These are phyloP conservation scores for Citrus inodora DNA, from an alignment of 345 rosid genomes.

Conservation along the genomic window DNA sequence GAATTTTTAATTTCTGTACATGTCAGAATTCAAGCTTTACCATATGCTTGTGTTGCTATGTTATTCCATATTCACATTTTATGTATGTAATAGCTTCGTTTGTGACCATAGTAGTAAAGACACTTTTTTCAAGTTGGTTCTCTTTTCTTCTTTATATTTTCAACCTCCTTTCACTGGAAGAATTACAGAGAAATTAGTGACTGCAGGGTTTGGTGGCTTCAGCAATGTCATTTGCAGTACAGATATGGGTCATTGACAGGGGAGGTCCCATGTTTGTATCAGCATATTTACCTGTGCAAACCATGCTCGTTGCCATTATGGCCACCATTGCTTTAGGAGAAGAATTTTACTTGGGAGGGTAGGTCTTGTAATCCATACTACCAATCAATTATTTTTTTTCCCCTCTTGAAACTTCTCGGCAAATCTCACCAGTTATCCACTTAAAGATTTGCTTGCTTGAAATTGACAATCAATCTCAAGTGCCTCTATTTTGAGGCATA, in stretches of 20 bases:
- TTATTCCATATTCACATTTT: background rate
- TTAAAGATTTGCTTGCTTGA: background rate
- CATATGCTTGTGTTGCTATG: background rate
- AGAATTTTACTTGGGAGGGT: conserved; percentile 69
- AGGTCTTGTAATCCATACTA: conserved; percentile 1
- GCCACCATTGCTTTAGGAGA: conserved; percentile 55
- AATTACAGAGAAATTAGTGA: conserved; percentile 4
- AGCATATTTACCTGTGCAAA: conserved; percentile 56
- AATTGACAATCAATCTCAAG: background rate
- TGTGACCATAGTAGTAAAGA: background rate
- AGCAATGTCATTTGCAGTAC: conserved; percentile 62
- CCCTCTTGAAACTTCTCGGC: background rate
- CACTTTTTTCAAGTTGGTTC: background rate
- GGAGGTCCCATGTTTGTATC: conserved; percentile 71
- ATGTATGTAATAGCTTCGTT: too few relatives aligned
- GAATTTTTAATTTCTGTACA: background rate
- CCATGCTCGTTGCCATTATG: conserved; percentile 56
- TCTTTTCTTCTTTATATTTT: background rate
- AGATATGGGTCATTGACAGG: conserved; percentile 57
- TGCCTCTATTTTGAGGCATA: background rate
- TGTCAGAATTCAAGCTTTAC: background rate
- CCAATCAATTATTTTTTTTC: background rate
- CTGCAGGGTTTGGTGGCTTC: conserved; percentile 51
- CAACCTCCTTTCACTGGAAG: background rate
- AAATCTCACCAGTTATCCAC: too few relatives aligned